phyloP scores from a whole-genome alignment of 495 filamentous ascomycete species.

The Tuber borchii region DNA sequence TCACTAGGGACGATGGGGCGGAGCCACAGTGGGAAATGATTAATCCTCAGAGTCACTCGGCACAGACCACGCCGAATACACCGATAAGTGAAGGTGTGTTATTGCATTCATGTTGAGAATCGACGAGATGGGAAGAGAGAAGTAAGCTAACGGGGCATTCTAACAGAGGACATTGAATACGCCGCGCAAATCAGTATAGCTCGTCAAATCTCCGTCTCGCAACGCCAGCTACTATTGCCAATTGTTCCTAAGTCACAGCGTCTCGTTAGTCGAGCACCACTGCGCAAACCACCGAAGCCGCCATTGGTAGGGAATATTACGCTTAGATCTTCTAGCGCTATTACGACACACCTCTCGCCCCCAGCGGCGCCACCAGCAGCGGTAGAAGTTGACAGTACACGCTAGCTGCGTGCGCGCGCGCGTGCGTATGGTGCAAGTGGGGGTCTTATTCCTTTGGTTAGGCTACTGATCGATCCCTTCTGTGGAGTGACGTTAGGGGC shows the following conservation, averaged over 20 bases:
- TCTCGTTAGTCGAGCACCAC: constrained; percentile 29
- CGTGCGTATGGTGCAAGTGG: neutral
- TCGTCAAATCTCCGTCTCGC: constrained; percentile 37
- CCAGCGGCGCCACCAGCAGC: neutral
- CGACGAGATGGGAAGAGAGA: neutral
- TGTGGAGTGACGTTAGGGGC: neutral
- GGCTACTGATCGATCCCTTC: neutral
- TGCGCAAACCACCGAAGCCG: constrained; percentile 12
- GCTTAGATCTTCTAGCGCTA: neutral
- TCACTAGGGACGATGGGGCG: constrained; percentile 21
- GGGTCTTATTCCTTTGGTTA: neutral
- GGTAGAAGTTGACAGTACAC: neutral
- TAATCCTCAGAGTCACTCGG: constrained; percentile 11
- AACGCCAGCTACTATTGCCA: constrained; percentile 35
- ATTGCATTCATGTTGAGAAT: neutral
- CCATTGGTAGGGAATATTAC: neutral
- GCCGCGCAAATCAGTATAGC: constrained; percentile 39
- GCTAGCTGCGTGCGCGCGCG: neutral
- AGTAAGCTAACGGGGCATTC: constrained; percentile 10
- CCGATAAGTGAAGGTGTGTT: constrained; percentile 34
- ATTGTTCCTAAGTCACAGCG: constrained; percentile 36
- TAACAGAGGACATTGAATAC: constrained; percentile 32
- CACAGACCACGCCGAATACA: neutral
- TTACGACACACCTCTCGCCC: neutral
- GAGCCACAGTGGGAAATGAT: constrained; percentile 41